Conservation (phyloP, 805 yeast genomes). For the Komagataella mondaviorum region DNA sequence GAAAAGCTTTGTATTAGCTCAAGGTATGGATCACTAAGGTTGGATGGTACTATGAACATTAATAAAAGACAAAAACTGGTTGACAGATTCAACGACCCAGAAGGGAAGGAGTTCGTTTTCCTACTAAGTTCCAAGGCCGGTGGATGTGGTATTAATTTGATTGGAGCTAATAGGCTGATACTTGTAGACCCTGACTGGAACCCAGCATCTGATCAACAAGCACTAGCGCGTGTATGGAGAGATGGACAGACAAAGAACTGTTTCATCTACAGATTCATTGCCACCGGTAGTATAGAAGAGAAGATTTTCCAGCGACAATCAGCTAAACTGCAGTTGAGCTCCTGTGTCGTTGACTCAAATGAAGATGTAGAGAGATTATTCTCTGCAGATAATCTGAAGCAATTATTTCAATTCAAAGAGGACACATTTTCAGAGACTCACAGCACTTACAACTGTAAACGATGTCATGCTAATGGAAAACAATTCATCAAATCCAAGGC, state of each 20-base stretch:
- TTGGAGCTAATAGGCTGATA: constrained; percentile 88
- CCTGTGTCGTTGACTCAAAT: constrained; percentile 94
- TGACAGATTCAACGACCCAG: constrained; percentile 84
- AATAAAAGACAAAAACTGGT: constrained; percentile 89
- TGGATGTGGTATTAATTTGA: constrained; percentile 95
- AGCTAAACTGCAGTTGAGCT: constrained; percentile 82
- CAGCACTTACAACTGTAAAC: constrained; percentile 76
- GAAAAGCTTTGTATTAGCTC: constrained; percentile 72
- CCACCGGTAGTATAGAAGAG: constrained; percentile 93
- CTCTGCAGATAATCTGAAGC: constrained; percentile 66
- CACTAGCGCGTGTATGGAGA: constrained; percentile 96
- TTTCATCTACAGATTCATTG: constrained; percentile 83
- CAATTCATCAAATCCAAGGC: constrained; percentile 63
- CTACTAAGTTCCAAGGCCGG: constrained; percentile 93
- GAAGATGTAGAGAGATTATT: constrained; percentile 90
- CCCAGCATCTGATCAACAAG: constrained; percentile 97
- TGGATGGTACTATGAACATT: constrained; percentile 89
- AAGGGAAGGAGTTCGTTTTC: constrained; percentile 77
- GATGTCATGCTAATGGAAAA: constrained; percentile 45
- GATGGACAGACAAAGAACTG: constrained; percentile 98
- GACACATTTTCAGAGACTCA: constrained; percentile 81
- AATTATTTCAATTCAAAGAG: constrained; percentile 58
- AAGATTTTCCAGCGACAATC: constrained; percentile 93
- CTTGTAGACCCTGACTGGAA: constrained; percentile 93
- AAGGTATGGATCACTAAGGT: constrained; percentile 63